Evolutionary conservation across 805 yeast genomes (phyloP), one percentile per base, ranked within the genome.

Genomic region (Suhomyces sp.): DNA sequence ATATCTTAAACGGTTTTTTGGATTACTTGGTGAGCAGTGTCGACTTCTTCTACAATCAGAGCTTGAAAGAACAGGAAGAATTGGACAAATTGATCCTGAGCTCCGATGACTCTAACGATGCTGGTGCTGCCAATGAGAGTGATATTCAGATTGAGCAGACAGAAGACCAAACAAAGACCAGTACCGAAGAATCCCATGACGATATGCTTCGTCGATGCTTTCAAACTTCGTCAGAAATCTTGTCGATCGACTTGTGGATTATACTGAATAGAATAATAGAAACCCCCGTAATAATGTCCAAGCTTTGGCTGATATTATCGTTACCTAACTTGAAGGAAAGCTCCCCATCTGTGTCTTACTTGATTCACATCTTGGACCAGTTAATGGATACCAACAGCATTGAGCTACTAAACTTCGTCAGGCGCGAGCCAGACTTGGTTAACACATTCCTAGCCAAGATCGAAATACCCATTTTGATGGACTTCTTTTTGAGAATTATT

Each of bases 381-480:
- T 87, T 92, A 66, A 85, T 89, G 69, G 90, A 85, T 52, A 63
- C 75, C 4, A 73, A 75, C 56, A 66, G 75, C 57, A 70, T 75
- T 20, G 93, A 87, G 57, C 83, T 91, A 82, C 72, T 72, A 55
- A 82, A 69, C 71, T 93, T 88, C 64, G 81, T 94, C 44, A 69
- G 89, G 49, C 75, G 81, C 29, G 91, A 87, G 63, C 78, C 81
- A 1, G 74, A 78, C 58, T 73, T 94, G 53, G 97, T 91, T 33
- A 89, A 86, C 60, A 80, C 89, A 55, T 90, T 93, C 65, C 75
- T 93, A 68, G 79, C 79, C 50, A 97, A 93, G 68, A 83, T 94
- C 53, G 97, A 91, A 61, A 89, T 92, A 53, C 97, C 98, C 3
- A 91, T 97, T 47, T 70, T 94, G 53, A 92, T 93, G 92, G 99